Evolutionary conservation across 1,139 yeast genomes (phyloP).

Genomic region (Tardiomyces depauwii): DNA sequence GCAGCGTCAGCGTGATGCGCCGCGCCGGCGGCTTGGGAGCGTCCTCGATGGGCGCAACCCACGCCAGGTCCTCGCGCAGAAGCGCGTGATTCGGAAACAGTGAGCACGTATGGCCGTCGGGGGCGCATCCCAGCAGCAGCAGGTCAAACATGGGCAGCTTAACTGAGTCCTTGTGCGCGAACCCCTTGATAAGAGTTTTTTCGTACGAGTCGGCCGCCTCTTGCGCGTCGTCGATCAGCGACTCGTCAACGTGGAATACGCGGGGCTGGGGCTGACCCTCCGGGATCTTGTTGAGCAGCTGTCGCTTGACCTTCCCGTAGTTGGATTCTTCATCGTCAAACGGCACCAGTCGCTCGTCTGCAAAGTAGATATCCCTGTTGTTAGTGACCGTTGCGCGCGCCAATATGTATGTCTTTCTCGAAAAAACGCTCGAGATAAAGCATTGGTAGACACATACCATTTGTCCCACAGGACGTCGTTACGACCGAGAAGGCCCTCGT

Average conservation of each 20-base stretch:
- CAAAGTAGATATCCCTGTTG: conserved; percentile 64
- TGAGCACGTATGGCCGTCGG: conserved; percentile 96
- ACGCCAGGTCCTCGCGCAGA: conserved; percentile 81
- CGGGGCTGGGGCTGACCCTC: conserved; percentile 44
- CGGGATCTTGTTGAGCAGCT: conserved; percentile 60
- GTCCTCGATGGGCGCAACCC: conserved; percentile 90
- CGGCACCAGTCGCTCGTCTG: conserved; percentile 93
- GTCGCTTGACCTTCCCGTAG: conserved; percentile 78
- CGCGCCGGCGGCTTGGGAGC: conserved; percentile 87
- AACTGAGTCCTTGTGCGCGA: conserved; percentile 95
- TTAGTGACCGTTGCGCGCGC: not conserved
- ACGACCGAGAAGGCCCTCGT: conserved; percentile 71
- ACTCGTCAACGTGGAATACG: conserved; percentile 73
- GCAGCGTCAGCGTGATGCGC: conserved; percentile 86
- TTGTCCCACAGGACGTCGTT: conserved; percentile 77
- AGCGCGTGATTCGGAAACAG: conserved; percentile 88
- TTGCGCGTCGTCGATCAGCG: conserved; percentile 70
- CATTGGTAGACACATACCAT: conserved; percentile 44
- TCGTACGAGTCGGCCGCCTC: conserved; percentile 94
- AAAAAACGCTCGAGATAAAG: too few species aligned
- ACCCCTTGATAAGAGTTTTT: conserved; percentile 69
- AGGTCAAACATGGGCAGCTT: conserved; percentile 91
- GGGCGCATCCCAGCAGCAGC: conserved; percentile 89
- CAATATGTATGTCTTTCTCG: not conserved
- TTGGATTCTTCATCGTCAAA: conserved; percentile 75